Percentiles rank a stretch among this genome's conserved stretches.
These are phyloP conservation scores for Citrus cavaleriei DNA, from an alignment of 345 rosid species.

Conservation along the genomic window DNA sequence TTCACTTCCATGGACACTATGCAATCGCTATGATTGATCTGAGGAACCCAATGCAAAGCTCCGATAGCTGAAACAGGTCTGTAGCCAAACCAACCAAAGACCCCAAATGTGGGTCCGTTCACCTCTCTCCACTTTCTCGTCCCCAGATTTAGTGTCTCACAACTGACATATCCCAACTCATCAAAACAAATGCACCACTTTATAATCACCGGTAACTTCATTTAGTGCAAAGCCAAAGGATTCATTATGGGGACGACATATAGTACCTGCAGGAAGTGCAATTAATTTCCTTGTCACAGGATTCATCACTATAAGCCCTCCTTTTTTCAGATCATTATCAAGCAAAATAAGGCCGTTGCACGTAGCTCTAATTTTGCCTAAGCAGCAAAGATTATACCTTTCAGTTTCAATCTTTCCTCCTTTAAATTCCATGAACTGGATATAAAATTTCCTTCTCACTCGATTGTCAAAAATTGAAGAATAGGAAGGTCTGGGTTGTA, in stretches of 20 bases:
- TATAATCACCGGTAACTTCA: conserved; percentile 30
- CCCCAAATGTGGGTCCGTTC: conserved; percentile 39
- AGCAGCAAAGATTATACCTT: conserved; percentile 32
- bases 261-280: conserved; percentile 42
- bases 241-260: conserved; percentile 19
- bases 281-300: conserved; percentile 44
- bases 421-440: conserved; percentile 32
- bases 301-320: conserved; percentile 48
- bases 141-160: conserved; percentile 34
- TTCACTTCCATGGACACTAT: conserved; percentile 39
- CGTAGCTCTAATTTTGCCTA: conserved; percentile 37
- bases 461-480: conserved; percentile 25
- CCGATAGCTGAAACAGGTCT: conserved; percentile 37
- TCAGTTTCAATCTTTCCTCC: conserved; percentile 25
- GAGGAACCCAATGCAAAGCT: conserved; percentile 47
- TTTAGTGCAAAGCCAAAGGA: conserved; percentile 41
- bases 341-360: conserved; percentile 48
- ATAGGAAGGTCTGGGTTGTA: conserved; percentile 4
- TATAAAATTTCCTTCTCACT: not conserved
- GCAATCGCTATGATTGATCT: conserved; percentile 24
- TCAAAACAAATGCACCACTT: conserved; percentile 51
- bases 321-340: conserved; percentile 36
- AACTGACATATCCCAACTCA: conserved; percentile 25
- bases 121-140: conserved; percentile 31
- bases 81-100: conserved; percentile 28